Conservation (phyloP, 2,329 filamentous ascomycete genomes). For the Gaeumannomyces tritici region DNA sequence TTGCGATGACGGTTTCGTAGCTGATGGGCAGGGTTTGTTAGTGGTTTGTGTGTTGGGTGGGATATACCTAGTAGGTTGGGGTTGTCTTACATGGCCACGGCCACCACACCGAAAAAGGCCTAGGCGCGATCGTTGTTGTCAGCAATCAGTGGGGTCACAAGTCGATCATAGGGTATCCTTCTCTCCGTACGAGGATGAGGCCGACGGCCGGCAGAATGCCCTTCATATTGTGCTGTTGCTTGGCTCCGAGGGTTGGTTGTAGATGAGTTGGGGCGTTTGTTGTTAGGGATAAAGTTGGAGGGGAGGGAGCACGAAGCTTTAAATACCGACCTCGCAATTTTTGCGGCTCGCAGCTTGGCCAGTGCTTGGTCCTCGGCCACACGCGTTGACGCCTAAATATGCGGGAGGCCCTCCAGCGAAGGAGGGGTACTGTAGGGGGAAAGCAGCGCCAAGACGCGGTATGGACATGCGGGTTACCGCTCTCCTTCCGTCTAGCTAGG, state of each 20-base stretch:
- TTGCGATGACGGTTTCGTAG: slow-evolving; percentile 9
- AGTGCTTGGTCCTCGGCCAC: too few species aligned
- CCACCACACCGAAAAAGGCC: neutral
- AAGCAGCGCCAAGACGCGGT: too few species aligned
- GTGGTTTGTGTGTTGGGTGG: neutral
- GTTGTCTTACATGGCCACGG: neutral
- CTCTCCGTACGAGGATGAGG: neutral
- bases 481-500: too few species aligned
- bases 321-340: too few species aligned
- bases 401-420: neutral
- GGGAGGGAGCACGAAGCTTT: neutral
- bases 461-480: too few species aligned
- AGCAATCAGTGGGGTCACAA: neutral
- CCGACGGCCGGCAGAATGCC: neutral
- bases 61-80: too few species aligned
- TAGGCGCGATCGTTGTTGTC: neutral
- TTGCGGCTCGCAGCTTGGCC: too few species aligned
- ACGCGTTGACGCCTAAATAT: neutral
- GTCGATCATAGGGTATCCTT: neutral
- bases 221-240: neutral
- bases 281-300: neutral
- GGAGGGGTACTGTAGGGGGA: neutral
- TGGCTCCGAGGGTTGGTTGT: too few species aligned
- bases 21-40: slow-evolving; percentile 5
- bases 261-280: too few species aligned